Evolutionary conservation across 768 basidiomycete genomes (phyloP).

Genomic region (Boletus rufocinnamomeus): DNA sequence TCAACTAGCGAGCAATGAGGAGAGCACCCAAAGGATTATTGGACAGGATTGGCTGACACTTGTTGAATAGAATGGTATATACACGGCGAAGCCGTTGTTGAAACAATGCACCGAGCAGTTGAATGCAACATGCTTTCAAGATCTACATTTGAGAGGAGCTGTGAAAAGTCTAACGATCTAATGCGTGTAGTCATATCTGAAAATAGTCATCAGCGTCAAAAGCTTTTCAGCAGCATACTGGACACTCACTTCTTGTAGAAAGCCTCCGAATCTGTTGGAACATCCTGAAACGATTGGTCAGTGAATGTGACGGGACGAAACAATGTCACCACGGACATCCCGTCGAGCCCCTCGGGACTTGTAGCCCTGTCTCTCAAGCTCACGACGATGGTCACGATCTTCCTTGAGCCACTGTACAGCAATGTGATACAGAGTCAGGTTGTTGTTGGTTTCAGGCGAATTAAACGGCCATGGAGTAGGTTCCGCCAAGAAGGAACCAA

Average conservation of each 20-base stretch:
- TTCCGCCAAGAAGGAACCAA: conserved; percentile 69
- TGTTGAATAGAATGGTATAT: conserved; percentile 12
- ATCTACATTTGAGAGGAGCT: neutral
- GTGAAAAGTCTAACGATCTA: conserved; percentile 30
- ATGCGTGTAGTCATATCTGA: conserved; percentile 53
- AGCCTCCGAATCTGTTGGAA: conserved; percentile 75
- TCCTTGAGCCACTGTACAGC: conserved; percentile 88
- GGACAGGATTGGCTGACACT: neutral
- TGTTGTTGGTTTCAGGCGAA: conserved; percentile 26
- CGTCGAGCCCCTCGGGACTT: conserved; percentile 63
- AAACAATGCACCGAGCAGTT: conserved; percentile 16
- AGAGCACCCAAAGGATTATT: neutral
- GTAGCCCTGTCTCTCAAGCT: conserved; percentile 57
- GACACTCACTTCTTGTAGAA: conserved; percentile 79
- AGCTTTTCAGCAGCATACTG: neutral
- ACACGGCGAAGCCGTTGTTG: conserved; percentile 17
- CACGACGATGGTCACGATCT: conserved; percentile 67
- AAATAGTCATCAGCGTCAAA: conserved; percentile 10
- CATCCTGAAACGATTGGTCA: conserved; percentile 39
- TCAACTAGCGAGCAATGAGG: neutral
- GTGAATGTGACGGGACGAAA: neutral
- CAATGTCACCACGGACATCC: conserved; percentile 44
- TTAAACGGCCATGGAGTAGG: conserved; percentile 73
- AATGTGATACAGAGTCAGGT: conserved; percentile 56
- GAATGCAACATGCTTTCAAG: conserved; percentile 6